Conservation (phyloP, 768 basidiomycete species). For the Chalciporus piperatus region DNA sequence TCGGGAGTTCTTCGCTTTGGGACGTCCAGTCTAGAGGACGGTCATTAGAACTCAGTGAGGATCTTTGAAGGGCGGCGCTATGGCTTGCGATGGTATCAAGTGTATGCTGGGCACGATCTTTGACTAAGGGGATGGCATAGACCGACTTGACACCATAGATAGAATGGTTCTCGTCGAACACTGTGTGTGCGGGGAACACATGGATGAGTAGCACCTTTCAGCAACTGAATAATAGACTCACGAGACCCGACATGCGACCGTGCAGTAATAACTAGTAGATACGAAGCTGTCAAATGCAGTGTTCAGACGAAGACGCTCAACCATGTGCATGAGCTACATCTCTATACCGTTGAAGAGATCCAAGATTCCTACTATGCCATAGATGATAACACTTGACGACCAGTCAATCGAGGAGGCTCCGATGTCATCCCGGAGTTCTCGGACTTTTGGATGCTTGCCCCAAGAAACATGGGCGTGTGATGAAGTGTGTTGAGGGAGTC, state of each 20-base stretch:
- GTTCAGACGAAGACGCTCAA: constrained; percentile 9
- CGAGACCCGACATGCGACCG: constrained; percentile 62
- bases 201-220: constrained; percentile 6
- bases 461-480: constrained; percentile 55
- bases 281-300: constrained; percentile 50
- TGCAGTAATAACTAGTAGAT: constrained; percentile 70
- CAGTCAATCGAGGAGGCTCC: constrained; percentile 46
- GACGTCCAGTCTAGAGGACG: constrained; percentile 21
- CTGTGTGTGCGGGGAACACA: constrained; percentile 34
- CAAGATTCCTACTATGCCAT: constrained; percentile 75
- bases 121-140: constrained; percentile 66
- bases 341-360: constrained; percentile 65
- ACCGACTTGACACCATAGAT: constrained; percentile 71
- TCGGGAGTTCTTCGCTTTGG: constrained; percentile 5
- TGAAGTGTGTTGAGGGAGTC: constrained; percentile 22
- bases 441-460: constrained; percentile 55
- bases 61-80: constrained; percentile 42
- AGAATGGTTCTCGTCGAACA: constrained; percentile 58
- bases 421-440: constrained; percentile 42
- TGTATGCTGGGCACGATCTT: constrained; percentile 55
- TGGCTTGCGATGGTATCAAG: constrained; percentile 53
- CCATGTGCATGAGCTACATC: neutral
- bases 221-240: constrained; percentile 36
- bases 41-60: constrained; percentile 41
- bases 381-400: constrained; percentile 56